Base-by-base conservation (phyloP, 352 stramenopile species). In the Peronospora destructor region DNA sequence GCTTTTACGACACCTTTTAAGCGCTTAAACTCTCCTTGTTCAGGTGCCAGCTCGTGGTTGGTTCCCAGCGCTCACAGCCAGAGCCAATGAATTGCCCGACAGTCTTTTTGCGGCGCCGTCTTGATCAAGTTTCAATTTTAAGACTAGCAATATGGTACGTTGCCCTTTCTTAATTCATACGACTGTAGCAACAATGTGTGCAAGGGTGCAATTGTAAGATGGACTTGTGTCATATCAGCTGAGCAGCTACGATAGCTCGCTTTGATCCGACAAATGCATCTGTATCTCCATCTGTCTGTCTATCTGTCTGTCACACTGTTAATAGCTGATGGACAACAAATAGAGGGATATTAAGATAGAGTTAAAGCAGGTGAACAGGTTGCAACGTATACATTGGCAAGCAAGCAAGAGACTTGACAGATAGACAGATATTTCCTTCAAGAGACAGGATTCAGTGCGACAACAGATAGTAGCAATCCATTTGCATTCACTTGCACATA, bases 51-150 rank as follows among this genome's bases (percentile, higher is more conserved):
- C 17, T 36, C 23, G 55, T 65, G 60, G 56, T 59, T 69, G 61
- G 62, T 64, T 65, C 49, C 60, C 47, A 71, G 50, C 60, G 51
- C 55, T 56, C 40, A 35, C 36, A 41, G 32, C 46, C 17, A 37
- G 44, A 52, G 51, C 41, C 42, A 21, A 26, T n/a, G n/a, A n/a
- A n/a, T 41, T n/a, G 36, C 44, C 32, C 36, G 33, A 53, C 73
- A 85, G 68, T 88, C 74, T 77, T 75, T 73, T 84, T 88, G 74
- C 74, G 70, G 71, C 73, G 61, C 63, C 64, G 74, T 80, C 75
- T 85, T 68, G 69, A 78, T 78, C 74, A 90, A 87, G 71, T 85
- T 85, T 83, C 71, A 83, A 83, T 84, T 84, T 80, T 80, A 85
- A 85, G 74, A 75, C 68, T 76, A 65, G 64, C 78, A 90, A 84